These are phyloP conservation scores for Fusarium subglutinans DNA, from an alignment of 2,329 filamentous ascomycete species.

Conservation along the genomic window DNA sequence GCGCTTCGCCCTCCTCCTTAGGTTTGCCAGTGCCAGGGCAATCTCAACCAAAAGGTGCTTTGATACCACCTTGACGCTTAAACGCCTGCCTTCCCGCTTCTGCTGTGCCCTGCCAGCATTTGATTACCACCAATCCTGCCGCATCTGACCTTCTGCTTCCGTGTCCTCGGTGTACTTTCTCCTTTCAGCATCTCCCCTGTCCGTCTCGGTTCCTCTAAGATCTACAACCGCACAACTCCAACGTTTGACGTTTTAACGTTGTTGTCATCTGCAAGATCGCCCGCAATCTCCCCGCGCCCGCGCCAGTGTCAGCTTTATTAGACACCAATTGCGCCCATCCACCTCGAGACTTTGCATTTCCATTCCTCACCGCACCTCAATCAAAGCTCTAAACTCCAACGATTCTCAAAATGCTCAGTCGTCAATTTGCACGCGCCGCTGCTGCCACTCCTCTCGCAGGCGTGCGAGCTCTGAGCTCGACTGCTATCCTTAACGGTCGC, in stretches of 20 bases:
- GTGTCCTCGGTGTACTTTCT: slow-evolving; percentile 31
- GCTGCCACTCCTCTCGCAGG: slow-evolving; percentile 56
- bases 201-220: slow-evolving; percentile 24
- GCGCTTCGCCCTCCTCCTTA: slow-evolving; percentile 25
- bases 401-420: slow-evolving; percentile 56
- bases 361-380: slow-evolving; percentile 5
- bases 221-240: slow-evolving; percentile 17
- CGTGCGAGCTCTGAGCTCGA: slow-evolving; percentile 67
- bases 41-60: slow-evolving; percentile 33
- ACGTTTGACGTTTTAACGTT: slow-evolving; percentile 33
- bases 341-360: slow-evolving; percentile 18
- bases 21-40: slow-evolving; percentile 31
- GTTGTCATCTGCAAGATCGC: slow-evolving; percentile 22
- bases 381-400: slow-evolving; percentile 28
- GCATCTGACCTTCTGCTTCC: slow-evolving; percentile 39
- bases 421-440: slow-evolving; percentile 58
- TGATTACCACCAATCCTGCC: slow-evolving; percentile 39
- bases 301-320: slow-evolving; percentile 30
- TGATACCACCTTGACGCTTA: slow-evolving; percentile 30
- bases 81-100: slow-evolving; percentile 34
- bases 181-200: slow-evolving; percentile 31
- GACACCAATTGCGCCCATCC: slow-evolving; percentile 28
- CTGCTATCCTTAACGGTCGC: slow-evolving; percentile 54
- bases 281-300: slow-evolving; percentile 20
- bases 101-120: slow-evolving; percentile 38